Conservation (phyloP, 1,139 yeast genomes). For the Yamadazyma oceani region DNA sequence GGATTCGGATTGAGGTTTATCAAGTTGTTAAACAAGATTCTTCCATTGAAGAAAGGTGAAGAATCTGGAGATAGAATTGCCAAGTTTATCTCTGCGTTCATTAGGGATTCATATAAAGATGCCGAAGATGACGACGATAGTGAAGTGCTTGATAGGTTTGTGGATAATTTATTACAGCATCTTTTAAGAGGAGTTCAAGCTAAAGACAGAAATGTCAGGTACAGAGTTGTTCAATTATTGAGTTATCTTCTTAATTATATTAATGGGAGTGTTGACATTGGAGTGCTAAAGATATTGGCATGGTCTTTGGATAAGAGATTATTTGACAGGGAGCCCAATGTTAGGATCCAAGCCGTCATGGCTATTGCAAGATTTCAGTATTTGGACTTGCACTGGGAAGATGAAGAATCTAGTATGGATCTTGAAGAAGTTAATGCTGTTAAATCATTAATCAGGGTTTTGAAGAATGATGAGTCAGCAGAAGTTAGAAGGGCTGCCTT, state of each 20-base stretch:
- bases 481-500: slow-evolving; percentile 89
- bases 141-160: slow-evolving; percentile 43
- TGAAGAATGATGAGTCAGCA: slow-evolving; percentile 79
- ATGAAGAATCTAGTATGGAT: slow-evolving; percentile 30
- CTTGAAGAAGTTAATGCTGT: slow-evolving; percentile 5
- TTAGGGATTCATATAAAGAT: slow-evolving; percentile 45
- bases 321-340: slow-evolving; percentile 75
- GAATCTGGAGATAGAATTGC: slow-evolving; percentile 75
- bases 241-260: slow-evolving; percentile 72
- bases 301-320: slow-evolving; percentile 64
- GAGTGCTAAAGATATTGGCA: slow-evolving; percentile 62
- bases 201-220: slow-evolving; percentile 74
- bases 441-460: slow-evolving; percentile 27
- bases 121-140: slow-evolving; percentile 19
- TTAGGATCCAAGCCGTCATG: slow-evolving; percentile 79
- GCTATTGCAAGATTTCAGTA: slow-evolving; percentile 80
- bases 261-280: slow-evolving; percentile 72
- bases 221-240: slow-evolving; percentile 74
- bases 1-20: slow-evolving; percentile 62
- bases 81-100: slow-evolving; percentile 69
- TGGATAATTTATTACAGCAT: slow-evolving; percentile 63
- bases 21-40: slow-evolving; percentile 59
- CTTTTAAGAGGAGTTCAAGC: slow-evolving; percentile 76
- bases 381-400: slow-evolving; percentile 38
- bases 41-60: slow-evolving; percentile 72